Base-by-base conservation (phyloP, 495 filamentous ascomycete species). In the Eremomyces bilateralis region DNA sequence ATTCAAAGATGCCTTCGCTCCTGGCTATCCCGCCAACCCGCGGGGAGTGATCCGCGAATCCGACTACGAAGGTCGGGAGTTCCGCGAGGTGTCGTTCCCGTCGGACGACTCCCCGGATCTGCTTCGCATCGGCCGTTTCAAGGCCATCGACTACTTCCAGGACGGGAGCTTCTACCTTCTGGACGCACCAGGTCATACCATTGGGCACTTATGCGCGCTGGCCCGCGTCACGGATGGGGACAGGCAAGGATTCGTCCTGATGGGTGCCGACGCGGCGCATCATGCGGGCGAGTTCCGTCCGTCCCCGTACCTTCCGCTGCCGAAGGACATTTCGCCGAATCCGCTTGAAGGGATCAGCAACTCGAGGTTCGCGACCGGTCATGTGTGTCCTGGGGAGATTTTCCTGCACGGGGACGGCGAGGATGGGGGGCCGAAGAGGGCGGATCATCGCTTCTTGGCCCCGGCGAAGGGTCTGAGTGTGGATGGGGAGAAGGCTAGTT, bases 1-100 rank as follows among this genome's bases (percentile, higher is more conserved):
- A 1, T 49, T 56, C 32, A 49, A 49, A 21, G 42, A 45, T 6
- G 29, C 29, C 4, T 44, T 48, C 28, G 29, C 47, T n/a, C 53
- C 54, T 1, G 54, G 49, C 10, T 56, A 42, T 28, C 54, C 54
- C 2, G 38, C 39, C 16, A 16, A 32, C 6, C 6, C 6, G 30
- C 6, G 8, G 6, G 6, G 8, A 16, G 6, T 16, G 6, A 8
- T 32, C 6, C 6, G 10, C 10, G 30, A 32, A 16, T 8, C 10
- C 10, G 30, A 11, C 10, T 32, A 16, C 10, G 30, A 10, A 16
- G 30, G 30, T 8, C 10, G 30, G 8, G 15, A 32, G 8, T 32
- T 32, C 10, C 8, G 10, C 6, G 30, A 32, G 30, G 30, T 32
- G 6, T 8, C 10, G 6, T 32, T 32, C 16, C 24, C 24, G 8